These are phyloP conservation scores for Ilex aquifolium DNA, from an alignment of 257 asterid genomes.

Conservation along the genomic window DNA sequence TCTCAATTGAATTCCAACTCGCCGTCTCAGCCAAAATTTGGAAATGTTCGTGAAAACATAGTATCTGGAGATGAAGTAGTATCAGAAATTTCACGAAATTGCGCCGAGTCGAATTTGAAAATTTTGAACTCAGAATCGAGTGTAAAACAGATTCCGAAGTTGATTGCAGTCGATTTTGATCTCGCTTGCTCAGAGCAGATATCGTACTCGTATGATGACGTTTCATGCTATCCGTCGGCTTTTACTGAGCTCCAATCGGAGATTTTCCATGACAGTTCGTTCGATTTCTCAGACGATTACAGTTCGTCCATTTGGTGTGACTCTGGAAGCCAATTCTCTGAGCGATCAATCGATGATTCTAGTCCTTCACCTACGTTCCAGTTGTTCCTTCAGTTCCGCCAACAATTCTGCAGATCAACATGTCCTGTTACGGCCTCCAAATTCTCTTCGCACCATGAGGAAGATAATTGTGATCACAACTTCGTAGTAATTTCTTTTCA, in stretches of 20 bases:
- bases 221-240: slow-evolving; percentile 34
- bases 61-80: slow-evolving; percentile 24
- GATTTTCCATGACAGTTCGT: slow-evolving; percentile 30
- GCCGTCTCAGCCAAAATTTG: too few relatives aligned
- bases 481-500: not conserved
- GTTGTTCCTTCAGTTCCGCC: slow-evolving; percentile 54
- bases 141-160: slow-evolving; percentile 9
- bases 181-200: slow-evolving; percentile 77
- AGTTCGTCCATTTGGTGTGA: slow-evolving; percentile 55
- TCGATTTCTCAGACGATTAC: slow-evolving; percentile 46
- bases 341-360: slow-evolving; percentile 48
- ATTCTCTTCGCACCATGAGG: not conserved
- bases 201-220: slow-evolving; percentile 37
- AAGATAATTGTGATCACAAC: not conserved
- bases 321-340: slow-evolving; percentile 93
- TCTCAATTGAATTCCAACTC: slow-evolving; percentile 10
- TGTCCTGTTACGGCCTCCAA: slow-evolving; percentile 5
- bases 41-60: slow-evolving; percentile 12
- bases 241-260: slow-evolving; percentile 33
- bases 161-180: slow-evolving; percentile 34
- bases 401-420: slow-evolving; percentile 58
- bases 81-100: slow-evolving; percentile 11
- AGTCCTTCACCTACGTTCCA: slow-evolving; percentile 59
- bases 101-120: not conserved
- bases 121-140: not conserved